phyloP scores from a whole-genome alignment of 352 stramenopile genomes.

The Elongisporangium senticosum region DNA sequence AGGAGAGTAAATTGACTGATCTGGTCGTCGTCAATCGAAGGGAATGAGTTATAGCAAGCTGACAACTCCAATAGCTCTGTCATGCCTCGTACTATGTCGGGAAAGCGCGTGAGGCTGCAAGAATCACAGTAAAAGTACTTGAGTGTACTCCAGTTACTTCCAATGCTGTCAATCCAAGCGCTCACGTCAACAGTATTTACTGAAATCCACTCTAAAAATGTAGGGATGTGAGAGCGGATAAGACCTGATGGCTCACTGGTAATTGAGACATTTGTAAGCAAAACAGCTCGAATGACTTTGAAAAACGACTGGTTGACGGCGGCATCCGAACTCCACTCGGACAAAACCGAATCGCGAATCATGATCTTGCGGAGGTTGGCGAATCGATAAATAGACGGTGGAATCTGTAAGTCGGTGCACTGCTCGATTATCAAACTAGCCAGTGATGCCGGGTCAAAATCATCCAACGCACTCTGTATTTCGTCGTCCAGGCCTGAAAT shows the following conservation, averaged over 20 bases:
- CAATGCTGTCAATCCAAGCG: neutral
- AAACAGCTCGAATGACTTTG: neutral
- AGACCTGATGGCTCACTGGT: neutral
- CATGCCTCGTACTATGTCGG: neutral
- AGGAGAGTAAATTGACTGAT: neutral
- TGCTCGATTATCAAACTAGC: neutral
- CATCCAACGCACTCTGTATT: neutral
- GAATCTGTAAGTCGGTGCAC: conserved; percentile 1
- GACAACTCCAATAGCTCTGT: conserved; percentile 1
- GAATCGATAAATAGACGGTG: neutral
- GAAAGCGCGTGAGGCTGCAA: conserved; percentile 1
- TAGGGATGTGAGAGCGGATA: neutral
- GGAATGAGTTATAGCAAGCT: neutral
- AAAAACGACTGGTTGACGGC: neutral
- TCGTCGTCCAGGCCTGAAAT: neutral
- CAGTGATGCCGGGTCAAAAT: conserved; percentile 1
- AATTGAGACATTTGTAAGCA: neutral
- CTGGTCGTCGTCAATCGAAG: neutral
- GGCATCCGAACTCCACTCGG: neutral
- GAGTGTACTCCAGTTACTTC: conserved; percentile 1
- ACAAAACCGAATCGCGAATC: neutral
- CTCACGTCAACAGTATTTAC: neutral
- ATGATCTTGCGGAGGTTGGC: neutral
- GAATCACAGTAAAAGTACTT: conserved; percentile 10
- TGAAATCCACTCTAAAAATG: neutral